Evolutionary conservation across 495 filamentous ascomycete genomes (phyloP).

Genomic region (Xylona heveae): DNA sequence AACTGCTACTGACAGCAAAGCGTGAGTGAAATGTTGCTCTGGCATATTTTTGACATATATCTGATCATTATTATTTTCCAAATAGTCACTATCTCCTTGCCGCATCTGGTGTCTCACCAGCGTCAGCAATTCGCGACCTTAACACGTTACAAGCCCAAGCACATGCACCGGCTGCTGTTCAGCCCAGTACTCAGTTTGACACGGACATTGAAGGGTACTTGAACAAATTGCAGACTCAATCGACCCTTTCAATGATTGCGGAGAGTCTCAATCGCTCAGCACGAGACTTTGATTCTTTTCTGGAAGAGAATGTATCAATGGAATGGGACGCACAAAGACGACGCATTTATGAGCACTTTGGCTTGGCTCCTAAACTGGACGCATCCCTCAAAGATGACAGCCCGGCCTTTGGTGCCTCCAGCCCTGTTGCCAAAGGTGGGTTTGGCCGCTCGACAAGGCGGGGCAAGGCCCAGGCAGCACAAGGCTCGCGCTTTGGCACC

Average conservation of each 20-base stretch:
- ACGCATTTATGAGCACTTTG: slow-evolving; percentile 89
- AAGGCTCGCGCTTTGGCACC: slow-evolving; percentile 14
- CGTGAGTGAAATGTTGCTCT: slow-evolving; percentile 20
- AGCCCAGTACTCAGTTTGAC: slow-evolving; percentile 28
- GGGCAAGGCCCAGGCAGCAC: slow-evolving; percentile 19
- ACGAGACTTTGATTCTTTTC: slow-evolving; percentile 72
- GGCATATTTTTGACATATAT: slow-evolving; percentile 3
- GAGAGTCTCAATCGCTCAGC: slow-evolving; percentile 72
- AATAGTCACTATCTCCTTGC: slow-evolving; percentile 70
- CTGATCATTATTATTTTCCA: slow-evolving; percentile 1
- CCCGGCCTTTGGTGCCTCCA: slow-evolving; percentile 13
- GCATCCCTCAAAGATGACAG: slow-evolving; percentile 20
- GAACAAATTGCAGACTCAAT: slow-evolving; percentile 66
- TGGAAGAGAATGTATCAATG: slow-evolving; percentile 84
- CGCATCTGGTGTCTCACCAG: slow-evolving; percentile 69
- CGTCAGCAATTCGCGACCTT: slow-evolving; percentile 56
- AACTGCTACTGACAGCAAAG: slow-evolving; percentile 35
- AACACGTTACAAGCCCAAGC: slow-evolving; percentile 31
- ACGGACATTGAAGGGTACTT: slow-evolving; percentile 70
- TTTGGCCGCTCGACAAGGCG: slow-evolving; percentile 40
- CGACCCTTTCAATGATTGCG: slow-evolving; percentile 72
- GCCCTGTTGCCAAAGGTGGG: slow-evolving; percentile 15
- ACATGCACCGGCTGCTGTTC: slow-evolving; percentile 12
- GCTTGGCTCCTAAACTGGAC: slow-evolving; percentile 50
- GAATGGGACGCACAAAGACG: slow-evolving; percentile 89